Evolutionary conservation across 2,329 filamentous ascomycete species (phyloP).

Genomic region (Clarireedia sp.): DNA sequence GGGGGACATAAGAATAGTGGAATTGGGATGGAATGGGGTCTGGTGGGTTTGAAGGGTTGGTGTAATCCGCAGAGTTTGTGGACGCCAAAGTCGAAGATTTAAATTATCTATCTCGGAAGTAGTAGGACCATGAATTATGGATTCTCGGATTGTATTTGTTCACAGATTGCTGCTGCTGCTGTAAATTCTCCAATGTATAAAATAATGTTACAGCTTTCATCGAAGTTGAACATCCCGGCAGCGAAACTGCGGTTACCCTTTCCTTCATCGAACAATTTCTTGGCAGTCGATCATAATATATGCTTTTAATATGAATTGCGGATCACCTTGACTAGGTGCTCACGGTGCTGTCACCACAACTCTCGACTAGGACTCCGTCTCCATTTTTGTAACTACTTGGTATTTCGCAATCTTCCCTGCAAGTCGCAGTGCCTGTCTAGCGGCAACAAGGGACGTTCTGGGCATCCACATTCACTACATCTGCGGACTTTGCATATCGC

Average conservation of each 20-base stretch:
- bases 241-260: constrained; percentile 33
- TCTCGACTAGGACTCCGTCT: not conserved
- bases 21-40: constrained; percentile 23
- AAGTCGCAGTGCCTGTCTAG: not conserved
- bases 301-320: not conserved
- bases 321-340: not conserved
- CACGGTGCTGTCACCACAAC: not conserved
- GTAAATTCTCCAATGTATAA: not conserved
- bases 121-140: too few relatives aligned
- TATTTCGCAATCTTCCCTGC: not conserved
- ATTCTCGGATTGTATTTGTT: not conserved
- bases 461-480: not conserved
- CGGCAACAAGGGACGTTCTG: not conserved
- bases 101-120: not conserved
- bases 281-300: not conserved
- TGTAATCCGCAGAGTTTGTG: constrained; percentile 8
- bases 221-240: constrained; percentile 33
- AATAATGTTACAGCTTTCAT: not conserved
- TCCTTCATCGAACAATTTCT: not conserved
- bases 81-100: not conserved
- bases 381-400: not conserved
- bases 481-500: not conserved
- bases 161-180: not conserved
- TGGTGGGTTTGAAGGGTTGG: constrained; percentile 1
- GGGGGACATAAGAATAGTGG: constrained; percentile 29